These are phyloP conservation scores for Cladosporium sp. DNA, from an alignment of 2,329 filamentous ascomycete species.

Conservation along the genomic window DNA sequence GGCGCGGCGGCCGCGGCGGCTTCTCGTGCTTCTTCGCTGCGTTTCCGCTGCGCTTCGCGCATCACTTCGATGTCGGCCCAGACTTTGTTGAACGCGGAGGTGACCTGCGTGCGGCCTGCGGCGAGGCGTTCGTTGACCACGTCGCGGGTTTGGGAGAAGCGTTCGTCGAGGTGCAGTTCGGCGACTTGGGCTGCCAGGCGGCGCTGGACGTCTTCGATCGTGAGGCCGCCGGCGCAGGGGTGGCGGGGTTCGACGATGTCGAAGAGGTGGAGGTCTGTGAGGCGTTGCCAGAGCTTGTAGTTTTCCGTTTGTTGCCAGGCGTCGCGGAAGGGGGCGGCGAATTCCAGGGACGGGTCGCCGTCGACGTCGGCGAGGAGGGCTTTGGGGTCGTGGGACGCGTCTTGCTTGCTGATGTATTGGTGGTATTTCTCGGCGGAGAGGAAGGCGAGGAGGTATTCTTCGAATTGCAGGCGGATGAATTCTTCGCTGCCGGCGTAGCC, in stretches of 20 bases:
- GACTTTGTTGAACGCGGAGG: conserved; percentile 77
- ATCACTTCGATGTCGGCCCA: conserved; percentile 86
- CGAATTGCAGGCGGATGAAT: conserved; percentile 94
- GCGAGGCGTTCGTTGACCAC: conserved; percentile 84
- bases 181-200: conserved; percentile 86
- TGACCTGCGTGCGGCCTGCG: conserved; percentile 81
- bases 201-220: conserved; percentile 89
- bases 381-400: conserved; percentile 47
- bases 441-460: conserved; percentile 88
- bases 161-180: conserved; percentile 88
- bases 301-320: conserved; percentile 86
- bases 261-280: conserved; percentile 76
- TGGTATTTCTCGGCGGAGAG: conserved; percentile 88
- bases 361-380: conserved; percentile 60
- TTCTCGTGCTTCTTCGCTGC: conserved; percentile 52
- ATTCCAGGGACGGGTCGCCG: conserved; percentile 80
- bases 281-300: conserved; percentile 77
- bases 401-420: conserved; percentile 40
- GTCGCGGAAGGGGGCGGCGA: conserved; percentile 78
- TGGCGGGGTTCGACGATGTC: conserved; percentile 91
- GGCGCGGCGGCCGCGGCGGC: conserved; percentile 25
- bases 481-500: conserved; percentile 95
- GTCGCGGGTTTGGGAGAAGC: conserved; percentile 76
- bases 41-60: conserved; percentile 66
- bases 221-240: conserved; percentile 86